phyloP scores from a whole-genome alignment of 1,284 basidiomycete genomes.

The Malassezia yamatoensis region DNA sequence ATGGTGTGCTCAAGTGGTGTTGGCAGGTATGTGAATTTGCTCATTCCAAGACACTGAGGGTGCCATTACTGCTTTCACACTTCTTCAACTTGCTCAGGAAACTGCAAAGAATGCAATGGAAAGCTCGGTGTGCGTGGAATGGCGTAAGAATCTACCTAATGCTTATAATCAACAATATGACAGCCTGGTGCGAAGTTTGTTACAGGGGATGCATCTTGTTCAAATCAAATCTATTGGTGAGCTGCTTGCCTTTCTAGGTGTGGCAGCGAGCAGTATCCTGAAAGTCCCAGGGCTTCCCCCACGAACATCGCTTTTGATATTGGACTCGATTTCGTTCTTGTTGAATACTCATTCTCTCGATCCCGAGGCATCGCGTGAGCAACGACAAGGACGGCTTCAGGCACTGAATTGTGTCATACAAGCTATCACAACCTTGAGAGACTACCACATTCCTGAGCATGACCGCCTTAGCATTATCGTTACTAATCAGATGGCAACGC shows the following conservation, averaged over 20 bases:
- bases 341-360: conserved; percentile 4
- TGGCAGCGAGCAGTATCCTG: conserved; percentile 5
- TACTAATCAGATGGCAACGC: conserved; percentile 14
- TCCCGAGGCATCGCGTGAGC: conserved; percentile 2
- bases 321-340: conserved; percentile 15
- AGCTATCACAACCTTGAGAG: conserved; percentile 11
- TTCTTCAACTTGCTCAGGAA: background rate
- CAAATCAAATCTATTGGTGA: conserved; percentile 6
- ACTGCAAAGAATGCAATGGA: background rate
- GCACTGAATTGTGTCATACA: conserved; percentile 1
- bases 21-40: background rate
- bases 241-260: conserved; percentile 9
- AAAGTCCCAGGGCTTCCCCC: conserved; percentile 14
- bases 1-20: conserved; percentile 16
- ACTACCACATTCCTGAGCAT: conserved; percentile 11
- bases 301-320: conserved; percentile 11
- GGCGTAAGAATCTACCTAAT: background rate
- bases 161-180: background rate
- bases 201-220: conserved; percentile 13
- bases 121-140: background rate
- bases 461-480: conserved; percentile 10
- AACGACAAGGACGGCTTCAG: conserved; percentile 8
- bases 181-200: background rate
- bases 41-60: conserved; percentile 9
- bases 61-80: background rate